Conservation (phyloP, 75 land plant species). For the Pinus taeda region DNA sequence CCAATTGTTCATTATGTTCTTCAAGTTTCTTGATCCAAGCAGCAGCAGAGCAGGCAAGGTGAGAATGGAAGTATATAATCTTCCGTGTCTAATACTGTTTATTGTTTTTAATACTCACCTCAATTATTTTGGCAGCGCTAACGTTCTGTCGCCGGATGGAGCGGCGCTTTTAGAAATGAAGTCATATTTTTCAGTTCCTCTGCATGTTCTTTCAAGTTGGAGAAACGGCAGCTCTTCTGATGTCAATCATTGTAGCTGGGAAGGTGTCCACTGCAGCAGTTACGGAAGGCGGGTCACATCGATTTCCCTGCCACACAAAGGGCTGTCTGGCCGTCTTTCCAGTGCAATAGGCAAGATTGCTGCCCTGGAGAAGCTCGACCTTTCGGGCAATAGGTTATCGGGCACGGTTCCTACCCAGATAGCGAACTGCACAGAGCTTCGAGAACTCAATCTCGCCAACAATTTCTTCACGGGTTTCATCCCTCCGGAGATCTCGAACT, state of each 20-base stretch:
- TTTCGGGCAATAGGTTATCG: conserved; percentile 37
- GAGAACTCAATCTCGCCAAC: conserved; percentile 41
- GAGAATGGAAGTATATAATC: too few species aligned
- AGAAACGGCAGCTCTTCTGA: not conserved
- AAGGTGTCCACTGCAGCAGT: conserved; percentile 27
- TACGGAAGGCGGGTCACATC: conserved; percentile 11
- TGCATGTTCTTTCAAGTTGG: conserved; percentile 6
- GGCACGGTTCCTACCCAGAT: conserved; percentile 46
- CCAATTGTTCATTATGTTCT: too few species aligned
- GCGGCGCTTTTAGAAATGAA: conserved; percentile 9
- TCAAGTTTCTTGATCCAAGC: too few species aligned
- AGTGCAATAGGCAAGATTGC: conserved; percentile 23
- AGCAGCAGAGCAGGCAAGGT: too few species aligned
- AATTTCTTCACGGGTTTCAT: conserved; percentile 37
- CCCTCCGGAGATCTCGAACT: conserved; percentile 36
- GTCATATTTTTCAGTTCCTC: conserved; percentile 9
- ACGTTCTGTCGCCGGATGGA: not conserved
- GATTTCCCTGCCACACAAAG: conserved; percentile 20
- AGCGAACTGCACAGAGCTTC: conserved; percentile 35
- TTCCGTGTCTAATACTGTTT: too few species aligned
- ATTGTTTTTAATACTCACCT: too few species aligned
- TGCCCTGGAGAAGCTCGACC: conserved; percentile 29
- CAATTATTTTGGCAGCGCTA: not conserved
- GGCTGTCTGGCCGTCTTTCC: conserved; percentile 24
- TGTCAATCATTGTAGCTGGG: conserved; percentile 39